Evolutionary conservation across 1,284 basidiomycete species (phyloP).

Genomic region (Trichosporon faecale): DNA sequence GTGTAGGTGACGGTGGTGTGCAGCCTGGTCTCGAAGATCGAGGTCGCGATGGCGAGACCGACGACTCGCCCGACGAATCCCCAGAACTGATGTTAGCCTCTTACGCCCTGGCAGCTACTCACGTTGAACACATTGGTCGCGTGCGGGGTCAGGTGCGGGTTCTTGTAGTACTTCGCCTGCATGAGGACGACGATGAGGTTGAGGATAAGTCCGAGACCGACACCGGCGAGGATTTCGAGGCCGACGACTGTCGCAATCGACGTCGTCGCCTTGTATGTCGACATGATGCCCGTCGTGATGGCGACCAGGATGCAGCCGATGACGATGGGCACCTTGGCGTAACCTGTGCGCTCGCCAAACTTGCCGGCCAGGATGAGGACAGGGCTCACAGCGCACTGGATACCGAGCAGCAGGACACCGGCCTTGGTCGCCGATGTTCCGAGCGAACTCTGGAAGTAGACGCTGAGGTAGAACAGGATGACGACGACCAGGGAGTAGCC

Average conservation of each 20-base stretch:
- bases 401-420: conserved; percentile 30
- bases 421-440: conserved; percentile 28
- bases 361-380: conserved; percentile 28
- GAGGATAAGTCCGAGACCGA: conserved; percentile 28
- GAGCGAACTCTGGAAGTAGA: conserved; percentile 33
- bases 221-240: conserved; percentile 29
- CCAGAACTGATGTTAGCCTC: conserved; percentile 12
- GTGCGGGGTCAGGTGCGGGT: conserved; percentile 27
- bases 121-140: conserved; percentile 32
- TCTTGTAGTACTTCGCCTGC: conserved; percentile 26
- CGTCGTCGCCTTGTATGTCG: conserved; percentile 21
- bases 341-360: conserved; percentile 30
- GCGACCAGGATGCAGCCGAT: conserved; percentile 25
- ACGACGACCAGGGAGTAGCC: conserved; percentile 29
- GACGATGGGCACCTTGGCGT: conserved; percentile 30
- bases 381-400: conserved; percentile 27
- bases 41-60: conserved; percentile 32
- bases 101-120: neutral
- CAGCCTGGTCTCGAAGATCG: conserved; percentile 36
- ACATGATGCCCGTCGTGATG: conserved; percentile 26
- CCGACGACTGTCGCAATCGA: conserved; percentile 25
- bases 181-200: conserved; percentile 32
- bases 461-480: conserved; percentile 31
- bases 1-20: neutral
- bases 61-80: conserved; percentile 35